Evolutionary conservation across 371 early-diverging fungal genomes (phyloP), one percentile per base, ranked within the genome.

Genomic region (Mortierella sp.): DNA sequence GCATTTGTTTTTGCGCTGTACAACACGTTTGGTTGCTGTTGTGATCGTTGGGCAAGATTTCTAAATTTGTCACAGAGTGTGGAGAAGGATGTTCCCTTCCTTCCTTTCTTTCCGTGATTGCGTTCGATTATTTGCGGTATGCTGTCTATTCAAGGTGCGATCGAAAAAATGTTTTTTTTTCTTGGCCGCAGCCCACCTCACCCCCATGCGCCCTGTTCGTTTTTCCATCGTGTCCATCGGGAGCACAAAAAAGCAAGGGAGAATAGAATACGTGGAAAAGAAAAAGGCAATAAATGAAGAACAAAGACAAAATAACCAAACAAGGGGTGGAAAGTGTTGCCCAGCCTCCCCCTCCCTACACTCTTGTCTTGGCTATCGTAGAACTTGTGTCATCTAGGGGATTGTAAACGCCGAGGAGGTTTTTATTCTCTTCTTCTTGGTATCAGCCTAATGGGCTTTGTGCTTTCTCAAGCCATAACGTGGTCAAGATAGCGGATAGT

Each of bases 171-270:
- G 13, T 22, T 24, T 61, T 55, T 31, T 37, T 61, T 61, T 61
- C 61, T 61, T 61, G 61, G 61, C 61, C 61, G 61, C 61, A 61
- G 61, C 61, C 61, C 37, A 55, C 24, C 13, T 26, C 53, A 24
- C 26, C 31, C 37, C 61, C 61, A 61, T 39, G 61, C 61, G 61
- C 61, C 61, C 31, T 31, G 19, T 6, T 6, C 6, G 16, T 34
- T 14, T 53, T 26, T 53, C 14, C 5, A 26, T 53, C 53, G 26
- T 8, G 16, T 14, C 5, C 29, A 29, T n/a, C 29, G 58, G 58
- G 58, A 58, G 19, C 16, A 61, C 61, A 61, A 34, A 37, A 34
- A 61, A 19, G 58, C 58, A 55, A 48, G 8, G 48, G 14, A 48
- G 37, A 58, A 61, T 37, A 34, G 34, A 61, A 61, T 22, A 31